Evolutionary conservation across 345 rosid species (phyloP), one percentile per base, ranked within the genome.

Genomic region (Eucalyptus cloeziana): DNA sequence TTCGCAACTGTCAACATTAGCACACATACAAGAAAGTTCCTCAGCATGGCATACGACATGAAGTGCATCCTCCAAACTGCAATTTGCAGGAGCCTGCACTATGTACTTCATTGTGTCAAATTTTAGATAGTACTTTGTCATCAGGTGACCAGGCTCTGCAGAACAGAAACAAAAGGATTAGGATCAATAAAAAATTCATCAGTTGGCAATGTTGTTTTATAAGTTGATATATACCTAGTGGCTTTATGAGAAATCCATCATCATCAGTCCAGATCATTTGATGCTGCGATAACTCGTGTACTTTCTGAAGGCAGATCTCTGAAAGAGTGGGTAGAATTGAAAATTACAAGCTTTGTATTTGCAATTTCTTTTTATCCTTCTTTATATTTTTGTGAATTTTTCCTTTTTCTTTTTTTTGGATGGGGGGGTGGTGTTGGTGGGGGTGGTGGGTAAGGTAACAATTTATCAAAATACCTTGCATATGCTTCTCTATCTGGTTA

Each of bases 51-150:
- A 96, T 89, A 98, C 89, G 87, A 94, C 93, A 25, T 94, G 95
- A 87, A 98, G 95, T 79, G 94, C 95, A 88, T 95, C 98, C 91
- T 96, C 98, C 93, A 98, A 91, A 90, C 94, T 94, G 94, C 97
- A 95, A 88, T 92, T 90, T 27, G 90, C 92, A 88, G 97, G 95
- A 33, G 95, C 92, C 91, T 91, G 90, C 95, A 98, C 95, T 80
- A 98, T 95, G 94, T 94, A 93, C 93, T 98, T 98, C 99, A 98
- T 98, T 80, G 98, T 98, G 90, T 93, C 90, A 88, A 95, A 97
- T 93, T 96, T 97, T 92, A 98, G 89, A 90, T 98, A 97, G 92
- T 98, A 98, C 94, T 95, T 96, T 91, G 99, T 97, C 99, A 98
- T 98, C 95, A 98, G 93, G 88, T 94, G 94, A 92, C 99, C 98